Percentiles rank a stretch among this genome's conserved stretches.
These are phyloP conservation scores for Lantana camara DNA, from an alignment of 257 asterid species.

Conservation along the genomic window DNA sequence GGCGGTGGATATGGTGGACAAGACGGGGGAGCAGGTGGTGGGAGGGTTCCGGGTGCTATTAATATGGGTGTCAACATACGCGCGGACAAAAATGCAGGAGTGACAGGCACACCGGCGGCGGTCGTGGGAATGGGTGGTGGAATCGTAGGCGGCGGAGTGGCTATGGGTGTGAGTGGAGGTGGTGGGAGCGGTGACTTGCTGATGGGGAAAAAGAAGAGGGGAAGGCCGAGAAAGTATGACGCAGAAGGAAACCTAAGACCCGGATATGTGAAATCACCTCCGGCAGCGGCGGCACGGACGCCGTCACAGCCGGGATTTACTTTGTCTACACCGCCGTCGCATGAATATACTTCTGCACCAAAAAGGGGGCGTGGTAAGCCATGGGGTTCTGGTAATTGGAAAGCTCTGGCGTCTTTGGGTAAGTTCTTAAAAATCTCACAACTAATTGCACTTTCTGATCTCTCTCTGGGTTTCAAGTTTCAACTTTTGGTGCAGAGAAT, in stretches of 20 bases:
- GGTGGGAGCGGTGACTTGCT: conserved; percentile 36
- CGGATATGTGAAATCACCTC: conserved; percentile 43
- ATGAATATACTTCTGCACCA: conserved; percentile 49
- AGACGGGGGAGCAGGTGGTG: conserved; percentile 38
- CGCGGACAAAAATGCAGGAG: conserved; percentile 39
- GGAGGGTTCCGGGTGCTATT: conserved; percentile 36
- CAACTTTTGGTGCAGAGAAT: too few species aligned
- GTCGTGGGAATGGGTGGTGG: conserved; percentile 27
- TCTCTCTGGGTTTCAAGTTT: too few species aligned
- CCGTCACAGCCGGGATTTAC: conserved; percentile 59
- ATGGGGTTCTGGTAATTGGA: conserved; percentile 54
- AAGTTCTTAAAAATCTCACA: conserved; percentile 21
- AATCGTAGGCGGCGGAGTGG: conserved; percentile 22
- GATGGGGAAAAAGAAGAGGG: conserved; percentile 72
- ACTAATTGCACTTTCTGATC: background rate
- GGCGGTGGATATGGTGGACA: conserved; percentile 37
- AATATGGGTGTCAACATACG: conserved; percentile 29
- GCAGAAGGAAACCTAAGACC: conserved; percentile 75
- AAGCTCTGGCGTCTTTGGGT: conserved; percentile 70
- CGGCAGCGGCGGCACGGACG: conserved; percentile 9
- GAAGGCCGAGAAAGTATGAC: conserved; percentile 89
- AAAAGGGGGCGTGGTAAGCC: conserved; percentile 68
- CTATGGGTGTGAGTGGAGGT: conserved; percentile 3
- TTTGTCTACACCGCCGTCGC: conserved; percentile 61
- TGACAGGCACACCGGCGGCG: conserved; percentile 24